Conservation (phyloP, 2,329 filamentous ascomycete species). For the Thermochaetoides dissita region DNA sequence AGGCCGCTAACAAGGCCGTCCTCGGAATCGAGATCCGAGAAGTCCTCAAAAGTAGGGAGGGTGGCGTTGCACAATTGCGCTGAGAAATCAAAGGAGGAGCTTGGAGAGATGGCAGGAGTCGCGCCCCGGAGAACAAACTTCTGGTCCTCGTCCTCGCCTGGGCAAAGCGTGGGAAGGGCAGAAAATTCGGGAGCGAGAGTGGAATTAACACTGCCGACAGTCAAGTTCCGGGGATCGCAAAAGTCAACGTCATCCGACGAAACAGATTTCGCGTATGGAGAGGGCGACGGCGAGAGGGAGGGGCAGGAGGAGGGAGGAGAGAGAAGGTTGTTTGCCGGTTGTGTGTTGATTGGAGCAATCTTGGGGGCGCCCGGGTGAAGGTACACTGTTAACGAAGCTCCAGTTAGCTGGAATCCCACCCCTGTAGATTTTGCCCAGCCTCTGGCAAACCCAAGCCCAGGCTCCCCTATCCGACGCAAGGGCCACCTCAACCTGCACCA, state of each 20-base stretch:
- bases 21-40: constrained; percentile 82
- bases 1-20: constrained; percentile 70
- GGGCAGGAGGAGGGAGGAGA: constrained; percentile 67
- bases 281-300: constrained; percentile 76
- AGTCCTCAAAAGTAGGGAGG: constrained; percentile 64
- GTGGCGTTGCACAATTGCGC: constrained; percentile 41
- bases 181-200: constrained; percentile 48
- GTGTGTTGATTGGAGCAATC: constrained; percentile 47
- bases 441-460: too few relatives aligned
- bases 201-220: constrained; percentile 45
- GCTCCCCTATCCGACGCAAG: too few relatives aligned
- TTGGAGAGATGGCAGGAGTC: constrained; percentile 25
- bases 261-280: constrained; percentile 59
- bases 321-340: constrained; percentile 49
- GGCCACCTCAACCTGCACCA: background rate
- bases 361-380: constrained; percentile 28
- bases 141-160: constrained; percentile 49
- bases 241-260: constrained; percentile 65
- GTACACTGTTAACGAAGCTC: constrained; percentile 27
- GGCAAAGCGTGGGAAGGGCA: constrained; percentile 45
- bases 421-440: constrained; percentile 2
- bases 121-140: constrained; percentile 31
- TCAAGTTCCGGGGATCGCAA: constrained; percentile 83
- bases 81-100: constrained; percentile 36
- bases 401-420: constrained; percentile 22